Conservation (phyloP, 306 rosid genomes). For the Gillenia trifoliata region DNA sequence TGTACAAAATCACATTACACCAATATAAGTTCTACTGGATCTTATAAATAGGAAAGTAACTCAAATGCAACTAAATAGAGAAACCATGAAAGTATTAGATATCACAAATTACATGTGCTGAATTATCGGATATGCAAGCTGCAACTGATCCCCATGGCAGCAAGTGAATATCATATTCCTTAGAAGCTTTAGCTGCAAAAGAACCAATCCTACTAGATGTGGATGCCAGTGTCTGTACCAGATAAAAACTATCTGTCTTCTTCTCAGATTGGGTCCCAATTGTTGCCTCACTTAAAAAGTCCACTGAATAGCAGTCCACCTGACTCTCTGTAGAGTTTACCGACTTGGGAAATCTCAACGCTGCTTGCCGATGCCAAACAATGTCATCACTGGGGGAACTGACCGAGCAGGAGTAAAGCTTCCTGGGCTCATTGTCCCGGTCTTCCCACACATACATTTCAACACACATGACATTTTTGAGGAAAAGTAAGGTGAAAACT, state of each 20-base stretch:
- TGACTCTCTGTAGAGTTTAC: conserved; percentile 38
- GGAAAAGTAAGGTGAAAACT: conserved; percentile 74
- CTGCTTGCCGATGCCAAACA: conserved; percentile 78
- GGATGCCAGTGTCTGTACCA: conserved; percentile 87
- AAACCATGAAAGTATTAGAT: conserved; percentile 24
- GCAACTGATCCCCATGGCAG: conserved; percentile 97
- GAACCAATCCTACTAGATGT: conserved; percentile 80
- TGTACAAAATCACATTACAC: conserved; percentile 46
- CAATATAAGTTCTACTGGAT: conserved; percentile 27
- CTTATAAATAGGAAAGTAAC: conserved; percentile 7
- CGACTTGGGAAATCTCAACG: conserved; percentile 65
- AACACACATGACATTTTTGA: conserved; percentile 63
- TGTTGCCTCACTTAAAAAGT: conserved; percentile 56
- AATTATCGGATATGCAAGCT: conserved; percentile 72
- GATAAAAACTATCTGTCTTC: conserved; percentile 64
- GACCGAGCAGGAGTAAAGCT: conserved; percentile 75
- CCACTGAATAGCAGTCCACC: conserved; percentile 68
- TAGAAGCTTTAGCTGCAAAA: conserved; percentile 78
- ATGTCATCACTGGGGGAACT: conserved; percentile 48
- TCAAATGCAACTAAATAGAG: not conserved
- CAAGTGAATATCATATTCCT: conserved; percentile 94
- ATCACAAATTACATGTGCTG: conserved; percentile 55
- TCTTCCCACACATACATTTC: conserved; percentile 85
- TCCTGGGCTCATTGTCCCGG: conserved; percentile 58
- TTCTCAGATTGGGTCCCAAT: conserved; percentile 49